phyloP scores from a whole-genome alignment of 495 filamentous ascomycete species.

The Jackrogersella multiformis region DNA sequence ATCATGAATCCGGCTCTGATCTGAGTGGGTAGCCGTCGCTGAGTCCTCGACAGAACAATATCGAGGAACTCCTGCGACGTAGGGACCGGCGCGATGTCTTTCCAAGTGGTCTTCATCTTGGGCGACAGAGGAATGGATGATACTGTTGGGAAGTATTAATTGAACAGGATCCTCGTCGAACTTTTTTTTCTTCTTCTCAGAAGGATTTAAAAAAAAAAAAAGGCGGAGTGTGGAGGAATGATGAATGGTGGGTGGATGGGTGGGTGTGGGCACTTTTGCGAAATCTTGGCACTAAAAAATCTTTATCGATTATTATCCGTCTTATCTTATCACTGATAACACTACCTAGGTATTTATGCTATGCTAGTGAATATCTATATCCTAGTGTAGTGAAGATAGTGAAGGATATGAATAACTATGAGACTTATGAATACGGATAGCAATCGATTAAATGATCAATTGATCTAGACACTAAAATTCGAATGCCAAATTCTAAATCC shows the following conservation, averaged over 20 bases:
- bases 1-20: conserved; percentile 97
- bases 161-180: conserved; percentile 5
- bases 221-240: conserved; percentile 32
- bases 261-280: too few relatives aligned
- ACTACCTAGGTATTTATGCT: too few relatives aligned
- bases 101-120: conserved; percentile 64
- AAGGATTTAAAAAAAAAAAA: too few relatives aligned
- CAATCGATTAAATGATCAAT: not conserved
- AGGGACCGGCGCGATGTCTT: conserved; percentile 86
- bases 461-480: not conserved
- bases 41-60: conserved; percentile 93
- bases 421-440: conserved; percentile 7
- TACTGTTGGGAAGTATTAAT: conserved; percentile 16
- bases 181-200: conserved; percentile 20
- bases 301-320: conserved; percentile 31
- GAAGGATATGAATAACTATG: not conserved
- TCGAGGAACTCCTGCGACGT: conserved; percentile 96
- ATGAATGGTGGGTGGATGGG: conserved; percentile 15
- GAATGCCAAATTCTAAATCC: not conserved
- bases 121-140: conserved; percentile 26
- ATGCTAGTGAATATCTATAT: too few relatives aligned
- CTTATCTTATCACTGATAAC: conserved; percentile 27
- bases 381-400: too few relatives aligned
- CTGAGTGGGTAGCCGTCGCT: conserved; percentile 93
- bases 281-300: conserved; percentile 43